phyloP scores from a whole-genome alignment of 495 filamentous ascomycete genomes.

The Trypethelium eluteriae region DNA sequence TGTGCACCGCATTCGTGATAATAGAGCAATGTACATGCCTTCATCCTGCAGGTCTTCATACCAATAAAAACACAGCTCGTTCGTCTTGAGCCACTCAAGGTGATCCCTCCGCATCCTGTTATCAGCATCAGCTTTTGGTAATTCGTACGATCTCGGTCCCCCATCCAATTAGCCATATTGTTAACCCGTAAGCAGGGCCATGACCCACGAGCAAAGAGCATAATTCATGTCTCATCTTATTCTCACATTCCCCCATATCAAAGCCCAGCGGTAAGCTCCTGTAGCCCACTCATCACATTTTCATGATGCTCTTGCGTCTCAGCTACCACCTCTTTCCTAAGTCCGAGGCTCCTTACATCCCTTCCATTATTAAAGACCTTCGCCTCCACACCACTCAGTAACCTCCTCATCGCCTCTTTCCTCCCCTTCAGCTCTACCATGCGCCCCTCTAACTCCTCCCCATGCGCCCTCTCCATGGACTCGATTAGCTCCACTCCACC shows the following conservation, averaged over 20 bases:
- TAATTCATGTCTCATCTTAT: background rate
- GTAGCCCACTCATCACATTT: background rate
- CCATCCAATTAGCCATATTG: background rate
- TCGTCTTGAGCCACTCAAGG: background rate
- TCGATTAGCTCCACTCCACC: background rate
- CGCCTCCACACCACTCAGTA: background rate
- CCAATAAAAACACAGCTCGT: background rate
- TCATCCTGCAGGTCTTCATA: background rate
- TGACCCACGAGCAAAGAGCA: background rate
- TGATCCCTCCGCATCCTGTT: background rate
- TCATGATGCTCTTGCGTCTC: background rate
- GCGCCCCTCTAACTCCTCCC: background rate
- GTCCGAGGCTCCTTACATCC: background rate
- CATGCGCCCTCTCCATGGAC: conserved; percentile 5
- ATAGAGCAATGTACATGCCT: background rate
- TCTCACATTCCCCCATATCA: background rate
- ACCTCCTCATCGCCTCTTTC: background rate
- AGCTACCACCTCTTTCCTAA: background rate
- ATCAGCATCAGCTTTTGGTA: no score
- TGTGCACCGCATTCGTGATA: background rate
- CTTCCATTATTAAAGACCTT: background rate
- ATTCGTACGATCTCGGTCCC: background rate
- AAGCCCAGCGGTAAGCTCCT: background rate
- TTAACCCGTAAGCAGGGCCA: background rate
- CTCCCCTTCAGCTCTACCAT: background rate